phyloP scores from a whole-genome alignment of 2,329 filamentous ascomycete genomes.

The Colletotrichum orbiculare region DNA sequence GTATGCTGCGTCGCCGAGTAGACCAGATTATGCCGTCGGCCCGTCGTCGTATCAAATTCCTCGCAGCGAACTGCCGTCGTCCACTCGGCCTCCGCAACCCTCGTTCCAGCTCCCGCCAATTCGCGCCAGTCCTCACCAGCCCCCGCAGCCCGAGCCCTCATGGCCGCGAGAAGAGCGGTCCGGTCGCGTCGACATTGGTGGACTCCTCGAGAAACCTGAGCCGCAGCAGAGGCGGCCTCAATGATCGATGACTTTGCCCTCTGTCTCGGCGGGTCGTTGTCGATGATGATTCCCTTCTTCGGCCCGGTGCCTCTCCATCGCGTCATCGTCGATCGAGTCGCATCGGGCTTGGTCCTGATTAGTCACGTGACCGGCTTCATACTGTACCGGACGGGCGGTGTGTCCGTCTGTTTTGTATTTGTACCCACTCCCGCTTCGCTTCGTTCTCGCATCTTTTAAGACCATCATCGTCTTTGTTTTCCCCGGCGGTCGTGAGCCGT shows the following conservation, averaged over 20 bases:
- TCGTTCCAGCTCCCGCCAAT: conserved; percentile 63
- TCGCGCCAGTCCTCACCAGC: conserved; percentile 50
- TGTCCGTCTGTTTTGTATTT: conserved; percentile 24
- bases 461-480: conserved; percentile 20
- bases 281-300: conserved; percentile 32
- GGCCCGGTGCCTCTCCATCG: conserved; percentile 21
- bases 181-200: conserved; percentile 69
- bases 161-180: conserved; percentile 62
- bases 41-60: conserved; percentile 64
- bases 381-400: conserved; percentile 12
- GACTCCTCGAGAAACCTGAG: conserved; percentile 69
- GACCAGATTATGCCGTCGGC: conserved; percentile 56
- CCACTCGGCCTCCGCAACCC: conserved; percentile 45
- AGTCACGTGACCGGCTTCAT: conserved; percentile 12
- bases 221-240: conserved; percentile 43
- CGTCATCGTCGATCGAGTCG: conserved; percentile 14
- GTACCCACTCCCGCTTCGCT: conserved; percentile 8
- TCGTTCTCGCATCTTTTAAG: conserved; percentile 18
- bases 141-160: conserved; percentile 39
- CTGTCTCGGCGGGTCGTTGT: conserved; percentile 28
- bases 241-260: conserved; percentile 37
- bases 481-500: conserved; percentile 29
- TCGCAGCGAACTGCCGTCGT: conserved; percentile 59
- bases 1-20: conserved; percentile 59
- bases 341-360: conserved; percentile 13